Conservation (phyloP, 1,284 basidiomycete genomes). For the Boletus holoroseus region DNA sequence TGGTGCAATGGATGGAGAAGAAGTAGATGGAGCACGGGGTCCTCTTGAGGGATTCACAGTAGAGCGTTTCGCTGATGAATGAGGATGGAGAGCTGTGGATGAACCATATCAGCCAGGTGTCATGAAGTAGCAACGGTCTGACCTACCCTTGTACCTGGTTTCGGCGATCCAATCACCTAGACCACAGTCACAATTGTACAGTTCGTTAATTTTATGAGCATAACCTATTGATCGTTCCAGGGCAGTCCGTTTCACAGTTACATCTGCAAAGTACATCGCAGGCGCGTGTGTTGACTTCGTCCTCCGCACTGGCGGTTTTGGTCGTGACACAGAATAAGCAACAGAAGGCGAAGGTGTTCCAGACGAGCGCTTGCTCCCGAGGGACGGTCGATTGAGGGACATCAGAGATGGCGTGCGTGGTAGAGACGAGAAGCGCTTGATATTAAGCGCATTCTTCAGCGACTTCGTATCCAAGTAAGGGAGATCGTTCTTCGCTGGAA, state of each 20-base stretch:
- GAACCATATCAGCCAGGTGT: constrained; percentile 10
- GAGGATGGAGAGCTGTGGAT: constrained; percentile 27
- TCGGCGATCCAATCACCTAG: constrained; percentile 69
- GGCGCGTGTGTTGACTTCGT: constrained; percentile 55
- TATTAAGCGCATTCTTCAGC: constrained; percentile 31
- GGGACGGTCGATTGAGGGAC: constrained; percentile 29
- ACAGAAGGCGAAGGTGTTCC: constrained; percentile 41
- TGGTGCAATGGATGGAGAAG: constrained; percentile 42
- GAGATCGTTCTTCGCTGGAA: constrained; percentile 31
- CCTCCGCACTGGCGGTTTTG: constrained; percentile 33
- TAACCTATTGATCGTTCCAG: constrained; percentile 75
- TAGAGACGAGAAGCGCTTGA: constrained; percentile 56
- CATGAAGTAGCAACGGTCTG: not conserved
- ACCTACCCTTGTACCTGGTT: constrained; percentile 51
- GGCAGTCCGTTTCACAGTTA: constrained; percentile 54
- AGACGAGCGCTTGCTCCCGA: constrained; percentile 31
- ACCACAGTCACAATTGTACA: constrained; percentile 74
- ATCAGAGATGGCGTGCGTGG: constrained; percentile 52
- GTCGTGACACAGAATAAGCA: constrained; percentile 12
- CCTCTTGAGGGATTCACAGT: constrained; percentile 23
- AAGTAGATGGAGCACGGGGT: constrained; percentile 30
- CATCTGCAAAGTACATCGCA: constrained; percentile 71
- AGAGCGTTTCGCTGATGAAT: constrained; percentile 24
- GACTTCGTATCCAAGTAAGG: constrained; percentile 24
- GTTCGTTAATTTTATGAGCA: constrained; percentile 78